These are phyloP conservation scores for Penicillium pancosmium DNA, from an alignment of 495 filamentous ascomycete species.

Conservation along the genomic window DNA sequence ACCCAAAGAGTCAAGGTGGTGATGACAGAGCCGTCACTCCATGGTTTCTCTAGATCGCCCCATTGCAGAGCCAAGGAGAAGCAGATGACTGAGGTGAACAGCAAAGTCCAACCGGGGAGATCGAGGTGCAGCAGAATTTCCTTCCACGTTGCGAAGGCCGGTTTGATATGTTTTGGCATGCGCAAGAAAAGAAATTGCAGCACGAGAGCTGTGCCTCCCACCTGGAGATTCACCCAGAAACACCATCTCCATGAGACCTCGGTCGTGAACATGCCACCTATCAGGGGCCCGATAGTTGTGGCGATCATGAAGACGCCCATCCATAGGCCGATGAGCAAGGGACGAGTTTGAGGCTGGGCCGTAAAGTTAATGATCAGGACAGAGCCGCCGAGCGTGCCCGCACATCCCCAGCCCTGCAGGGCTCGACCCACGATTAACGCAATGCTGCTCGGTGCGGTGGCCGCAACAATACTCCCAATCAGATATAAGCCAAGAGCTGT, in stretches of 20 bases:
- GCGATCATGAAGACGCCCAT: constrained; percentile 50
- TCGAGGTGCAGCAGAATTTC: constrained; percentile 40
- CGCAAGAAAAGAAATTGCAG: constrained; percentile 46
- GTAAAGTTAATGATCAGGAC: constrained; percentile 44
- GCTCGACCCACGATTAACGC: constrained; percentile 72
- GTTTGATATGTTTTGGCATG: constrained; percentile 29
- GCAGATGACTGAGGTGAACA: constrained; percentile 57
- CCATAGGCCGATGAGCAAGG: constrained; percentile 51
- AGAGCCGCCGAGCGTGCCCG: constrained; percentile 22
- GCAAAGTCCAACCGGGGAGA: constrained; percentile 52
- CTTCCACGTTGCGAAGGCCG: constrained; percentile 16
- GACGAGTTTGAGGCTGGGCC: constrained; percentile 46
- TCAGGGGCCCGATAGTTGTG: constrained; percentile 42
- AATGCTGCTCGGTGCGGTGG: constrained; percentile 22
- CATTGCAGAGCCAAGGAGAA: constrained; percentile 67
- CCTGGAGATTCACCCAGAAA: constrained; percentile 58
- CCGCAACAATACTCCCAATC: constrained; percentile 26
- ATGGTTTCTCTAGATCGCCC: constrained; percentile 59
- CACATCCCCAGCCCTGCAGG: constrained; percentile 64
- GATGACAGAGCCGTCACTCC: constrained; percentile 49
- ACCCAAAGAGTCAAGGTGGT: constrained; percentile 46
- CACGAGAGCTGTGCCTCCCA: constrained; percentile 42
- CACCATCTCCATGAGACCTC: constrained; percentile 33
- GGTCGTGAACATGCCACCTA: constrained; percentile 32
- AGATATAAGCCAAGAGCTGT: constrained; percentile 61